phyloP scores from a whole-genome alignment of 225 moss, liverwort and hornwort species.

The Physcomitrellopsis africana region DNA sequence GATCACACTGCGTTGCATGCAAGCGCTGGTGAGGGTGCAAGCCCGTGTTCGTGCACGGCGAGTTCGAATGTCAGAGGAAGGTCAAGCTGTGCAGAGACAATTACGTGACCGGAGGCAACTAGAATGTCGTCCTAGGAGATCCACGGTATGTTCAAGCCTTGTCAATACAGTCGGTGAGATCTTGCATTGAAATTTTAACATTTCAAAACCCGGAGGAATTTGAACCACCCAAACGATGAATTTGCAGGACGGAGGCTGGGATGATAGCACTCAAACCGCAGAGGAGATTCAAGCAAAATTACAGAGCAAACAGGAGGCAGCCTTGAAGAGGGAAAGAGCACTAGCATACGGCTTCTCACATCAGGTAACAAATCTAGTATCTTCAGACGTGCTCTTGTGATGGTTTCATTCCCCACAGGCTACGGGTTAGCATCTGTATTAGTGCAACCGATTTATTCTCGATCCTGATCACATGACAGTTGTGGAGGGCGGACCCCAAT shows the following conservation, averaged over 20 bases:
- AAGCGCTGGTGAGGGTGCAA: conserved; percentile 61
- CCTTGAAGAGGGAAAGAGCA: conserved; percentile 83
- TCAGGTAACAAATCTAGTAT: conserved; percentile 49
- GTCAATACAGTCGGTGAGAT: neutral
- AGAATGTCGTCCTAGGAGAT: conserved; percentile 38
- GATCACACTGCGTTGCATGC: conserved; percentile 63
- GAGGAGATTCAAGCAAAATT: conserved; percentile 83
- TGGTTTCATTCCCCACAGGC: too few relatives aligned
- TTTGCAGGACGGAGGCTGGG: conserved; percentile 70
- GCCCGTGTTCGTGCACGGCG: conserved; percentile 63
- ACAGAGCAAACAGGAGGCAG: conserved; percentile 81
- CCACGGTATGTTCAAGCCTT: conserved; percentile 26
- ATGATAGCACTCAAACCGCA: conserved; percentile 80
- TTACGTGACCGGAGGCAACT: conserved; percentile 48
- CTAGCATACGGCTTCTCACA: conserved; percentile 90
- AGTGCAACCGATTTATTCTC: too few relatives aligned
- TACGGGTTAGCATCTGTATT: too few relatives aligned
- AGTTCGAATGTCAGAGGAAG: conserved; percentile 67
- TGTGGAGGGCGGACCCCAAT: conserved; percentile 56
- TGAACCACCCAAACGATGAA: conserved; percentile 1
- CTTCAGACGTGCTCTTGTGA: neutral
- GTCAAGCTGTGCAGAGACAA: conserved; percentile 64
- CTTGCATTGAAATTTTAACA: too few relatives aligned
- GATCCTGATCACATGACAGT: conserved; percentile 18
- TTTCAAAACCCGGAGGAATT: neutral